These are phyloP conservation scores for Penicillium decumbens DNA, from an alignment of 2,329 filamentous ascomycete genomes.

Conservation along the genomic window DNA sequence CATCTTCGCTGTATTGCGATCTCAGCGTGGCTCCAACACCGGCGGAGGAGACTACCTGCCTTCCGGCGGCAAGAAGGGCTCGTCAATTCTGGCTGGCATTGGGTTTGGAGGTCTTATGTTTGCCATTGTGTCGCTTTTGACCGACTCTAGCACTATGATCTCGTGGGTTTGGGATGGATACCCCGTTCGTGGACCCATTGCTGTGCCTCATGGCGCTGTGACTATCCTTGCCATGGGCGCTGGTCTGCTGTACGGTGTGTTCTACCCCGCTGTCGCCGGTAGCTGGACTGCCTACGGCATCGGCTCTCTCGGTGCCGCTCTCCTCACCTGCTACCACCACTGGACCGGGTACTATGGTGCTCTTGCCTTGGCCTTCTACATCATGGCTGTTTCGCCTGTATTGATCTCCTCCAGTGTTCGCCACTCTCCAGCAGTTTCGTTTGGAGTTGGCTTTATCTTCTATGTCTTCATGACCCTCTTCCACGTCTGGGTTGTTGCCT, in stretches of 20 bases:
- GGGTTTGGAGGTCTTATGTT: slow-evolving; percentile 84
- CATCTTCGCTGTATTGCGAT: slow-evolving; percentile 67
- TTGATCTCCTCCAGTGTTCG: slow-evolving; percentile 72
- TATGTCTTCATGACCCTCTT: slow-evolving; percentile 96
- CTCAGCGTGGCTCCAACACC: slow-evolving; percentile 62
- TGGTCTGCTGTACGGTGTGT: slow-evolving; percentile 72
- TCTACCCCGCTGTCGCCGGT: slow-evolving; percentile 63
- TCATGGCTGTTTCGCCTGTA: slow-evolving; percentile 72
- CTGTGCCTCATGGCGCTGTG: slow-evolving; percentile 82
- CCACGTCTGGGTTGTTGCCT: slow-evolving; percentile 97
- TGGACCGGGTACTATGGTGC: slow-evolving; percentile 90
- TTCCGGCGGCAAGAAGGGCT: slow-evolving; percentile 57
- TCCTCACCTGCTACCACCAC: slow-evolving; percentile 70
- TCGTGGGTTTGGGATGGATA: slow-evolving; percentile 97
- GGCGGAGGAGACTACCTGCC: slow-evolving; percentile 49
- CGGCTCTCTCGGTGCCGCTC: slow-evolving; percentile 71
- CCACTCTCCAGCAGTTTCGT: slow-evolving; percentile 71
- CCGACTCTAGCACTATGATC: slow-evolving; percentile 98
- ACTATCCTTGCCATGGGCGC: slow-evolving; percentile 82
- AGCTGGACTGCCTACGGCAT: slow-evolving; percentile 76
- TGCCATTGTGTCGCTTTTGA: slow-evolving; percentile 83
- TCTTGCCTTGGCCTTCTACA: slow-evolving; percentile 68
- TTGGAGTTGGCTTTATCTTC: slow-evolving; percentile 81
- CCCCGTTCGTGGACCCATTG: slow-evolving; percentile 79
- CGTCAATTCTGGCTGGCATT: slow-evolving; percentile 65